Evolutionary conservation across 139 green algal genomes (phyloP).

Genomic region (Coelastrella sp.): DNA sequence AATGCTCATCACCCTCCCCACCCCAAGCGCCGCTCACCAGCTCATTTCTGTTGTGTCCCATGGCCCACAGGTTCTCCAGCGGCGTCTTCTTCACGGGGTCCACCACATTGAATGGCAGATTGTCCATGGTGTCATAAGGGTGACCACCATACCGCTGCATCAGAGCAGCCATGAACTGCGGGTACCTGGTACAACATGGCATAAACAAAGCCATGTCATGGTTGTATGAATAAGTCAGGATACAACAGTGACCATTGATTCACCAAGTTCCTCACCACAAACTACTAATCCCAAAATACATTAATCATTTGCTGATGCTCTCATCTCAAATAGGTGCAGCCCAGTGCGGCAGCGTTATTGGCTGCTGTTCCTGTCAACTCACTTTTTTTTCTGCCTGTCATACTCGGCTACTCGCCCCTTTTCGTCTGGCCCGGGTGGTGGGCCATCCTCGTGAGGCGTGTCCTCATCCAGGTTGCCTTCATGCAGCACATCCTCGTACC

Average conservation of each 20-base stretch:
- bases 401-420: neutral
- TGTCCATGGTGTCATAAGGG: slow-evolving; percentile 60
- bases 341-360: too few species aligned
- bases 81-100: slow-evolving; percentile 25
- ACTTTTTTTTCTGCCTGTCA: slow-evolving; percentile 26
- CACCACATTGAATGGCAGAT: slow-evolving; percentile 49
- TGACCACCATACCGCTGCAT: slow-evolving; percentile 63
- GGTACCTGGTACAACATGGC: slow-evolving; percentile 12
- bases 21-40: neutral
- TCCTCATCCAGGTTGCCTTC: slow-evolving; percentile 68
- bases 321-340: too few species aligned
- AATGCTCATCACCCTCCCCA: neutral
- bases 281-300: neutral
- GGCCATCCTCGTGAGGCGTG: slow-evolving; percentile 56
- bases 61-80: slow-evolving; percentile 40
- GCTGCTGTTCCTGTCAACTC: neutral
- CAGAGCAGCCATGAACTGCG: slow-evolving; percentile 49
- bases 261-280: neutral
- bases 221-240: too few species aligned
- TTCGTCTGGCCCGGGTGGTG: slow-evolving; percentile 35
- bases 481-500: slow-evolving; percentile 68
- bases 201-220: neutral
- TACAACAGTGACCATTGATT: too few species aligned
- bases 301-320: too few species aligned
- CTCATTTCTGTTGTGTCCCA: slow-evolving; percentile 40